Evolutionary conservation across 2,329 filamentous ascomycete species (phyloP), one percentile per base, ranked within the genome.

Genomic region (Pseudogymnoascus sp.): DNA sequence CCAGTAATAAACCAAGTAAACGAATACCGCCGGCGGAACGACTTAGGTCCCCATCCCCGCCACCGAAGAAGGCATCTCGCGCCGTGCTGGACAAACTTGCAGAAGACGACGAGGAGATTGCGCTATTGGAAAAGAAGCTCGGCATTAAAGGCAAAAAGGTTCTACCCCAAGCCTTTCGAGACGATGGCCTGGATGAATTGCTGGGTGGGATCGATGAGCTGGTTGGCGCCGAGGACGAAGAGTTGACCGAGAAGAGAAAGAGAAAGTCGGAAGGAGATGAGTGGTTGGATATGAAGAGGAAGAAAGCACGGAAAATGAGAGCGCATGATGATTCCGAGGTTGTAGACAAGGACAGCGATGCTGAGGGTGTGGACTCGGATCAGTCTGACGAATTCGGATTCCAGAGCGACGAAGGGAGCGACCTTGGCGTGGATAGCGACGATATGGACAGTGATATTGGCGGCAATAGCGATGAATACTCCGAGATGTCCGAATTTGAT

Each of bases 41-140:
- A 6, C 22, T 58, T 22, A 65, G 63, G 7, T 67, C 66, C 3
- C 62, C 65, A 55, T 66, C 67, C 8, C 64, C 67, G 16, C 45
- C 45, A 33, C 66, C 66, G 39, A 38, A 59, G n/a, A 64, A 61
- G 11, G 49, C 71, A 9, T 66, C 72, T 12, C 69, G 58, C 42
- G 63, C 67, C 60, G 77, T 85, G n/a, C 84, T 81, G 70, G 82
- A 87, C 3, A 85, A 83, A 67, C 77, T 97, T 4, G 86, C 84
- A 0, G 80, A 90, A 65, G 93, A 99, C 63, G 92, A 97, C 70
- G 90, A 86, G 2, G 91, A 96, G 68, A 97, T 99, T 68, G 87
- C 88, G 19, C 86, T 86, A 2, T 78, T 97, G 33, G 94, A 99
- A 76, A 92, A 88, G 73, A 95, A 90, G 70, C 78, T 99, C 2